Evolutionary conservation across 2,329 filamentous ascomycete species (phyloP).

Genomic region (Colletotrichum sp.): DNA sequence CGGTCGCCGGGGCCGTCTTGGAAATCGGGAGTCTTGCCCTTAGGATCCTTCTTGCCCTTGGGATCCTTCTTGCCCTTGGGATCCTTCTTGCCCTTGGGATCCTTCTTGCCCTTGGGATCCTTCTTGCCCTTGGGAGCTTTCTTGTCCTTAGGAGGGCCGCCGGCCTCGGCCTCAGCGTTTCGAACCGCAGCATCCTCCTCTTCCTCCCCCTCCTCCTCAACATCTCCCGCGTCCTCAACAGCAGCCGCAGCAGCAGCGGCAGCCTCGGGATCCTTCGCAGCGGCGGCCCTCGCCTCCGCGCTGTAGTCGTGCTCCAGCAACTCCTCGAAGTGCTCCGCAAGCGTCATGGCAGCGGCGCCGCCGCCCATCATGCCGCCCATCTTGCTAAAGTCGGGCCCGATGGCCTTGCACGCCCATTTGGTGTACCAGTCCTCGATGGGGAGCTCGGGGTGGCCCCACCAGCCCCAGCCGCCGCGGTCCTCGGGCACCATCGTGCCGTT

Average conservation of each 20-base stretch:
- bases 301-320: not conserved
- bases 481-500: not conserved
- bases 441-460: not conserved
- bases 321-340: not conserved
- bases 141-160: no score
- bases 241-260: not conserved
- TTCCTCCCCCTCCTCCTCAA: not conserved
- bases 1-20: no score
- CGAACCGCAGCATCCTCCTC: not conserved
- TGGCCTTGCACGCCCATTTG: not conserved
- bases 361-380: not conserved
- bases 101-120: no score
- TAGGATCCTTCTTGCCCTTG: no score
- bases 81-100: no score
- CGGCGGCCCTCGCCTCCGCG: not conserved
- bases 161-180: not conserved
- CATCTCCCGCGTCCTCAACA: not conserved
- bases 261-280: not conserved
- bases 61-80: no score
- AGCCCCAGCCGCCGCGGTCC: not conserved
- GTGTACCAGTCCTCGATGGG: not conserved
- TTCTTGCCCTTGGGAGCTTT: no score
- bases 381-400: not conserved
- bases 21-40: no score
- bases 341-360: not conserved